A percentile compares a stretch with the other conserved stretches of the same genome.
These are phyloP conservation scores for Gillenia trifoliata DNA, from an alignment of 306 rosid genomes.

Conservation along the genomic window DNA sequence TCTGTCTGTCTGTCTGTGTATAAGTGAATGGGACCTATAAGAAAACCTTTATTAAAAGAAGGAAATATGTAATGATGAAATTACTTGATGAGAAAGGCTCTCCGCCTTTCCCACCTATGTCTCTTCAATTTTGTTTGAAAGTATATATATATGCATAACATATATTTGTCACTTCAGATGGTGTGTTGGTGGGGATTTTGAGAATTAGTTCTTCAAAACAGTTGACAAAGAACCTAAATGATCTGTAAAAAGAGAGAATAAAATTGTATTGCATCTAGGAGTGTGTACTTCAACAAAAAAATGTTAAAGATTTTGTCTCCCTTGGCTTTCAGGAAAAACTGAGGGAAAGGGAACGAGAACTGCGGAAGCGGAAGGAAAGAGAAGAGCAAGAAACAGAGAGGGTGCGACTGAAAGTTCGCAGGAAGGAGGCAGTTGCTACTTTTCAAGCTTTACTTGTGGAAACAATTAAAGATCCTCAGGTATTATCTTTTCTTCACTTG, in stretches of 20 bases:
- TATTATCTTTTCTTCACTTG: slow-evolving; percentile 27
- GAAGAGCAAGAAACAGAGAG: slow-evolving; percentile 98
- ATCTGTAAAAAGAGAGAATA: not conserved
- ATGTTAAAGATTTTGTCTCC: not conserved
- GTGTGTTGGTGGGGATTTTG: not conserved
- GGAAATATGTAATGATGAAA: not conserved
- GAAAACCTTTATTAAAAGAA: not conserved
- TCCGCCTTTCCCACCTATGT: not conserved
- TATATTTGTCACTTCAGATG: not conserved
- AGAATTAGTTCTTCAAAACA: not conserved
- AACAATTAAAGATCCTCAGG: slow-evolving; percentile 86
- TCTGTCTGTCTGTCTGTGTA: not conserved
- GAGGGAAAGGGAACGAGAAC: slow-evolving; percentile 90
- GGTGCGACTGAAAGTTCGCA: slow-evolving; percentile 75
- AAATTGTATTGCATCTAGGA: not conserved
- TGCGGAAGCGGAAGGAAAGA: slow-evolving; percentile 93
- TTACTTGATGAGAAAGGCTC: not conserved
- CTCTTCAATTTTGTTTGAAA: not conserved
- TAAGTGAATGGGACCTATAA: not conserved
- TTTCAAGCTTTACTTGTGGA: slow-evolving; percentile 97
- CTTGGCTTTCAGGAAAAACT: slow-evolving; percentile 68
- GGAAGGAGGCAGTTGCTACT: slow-evolving; percentile 80
- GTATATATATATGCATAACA: not conserved
- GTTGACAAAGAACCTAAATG: not conserved
- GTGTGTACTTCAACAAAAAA: not conserved